phyloP scores from a whole-genome alignment of 148 eudicot species.

The Fagopyrum homotropicum region DNA sequence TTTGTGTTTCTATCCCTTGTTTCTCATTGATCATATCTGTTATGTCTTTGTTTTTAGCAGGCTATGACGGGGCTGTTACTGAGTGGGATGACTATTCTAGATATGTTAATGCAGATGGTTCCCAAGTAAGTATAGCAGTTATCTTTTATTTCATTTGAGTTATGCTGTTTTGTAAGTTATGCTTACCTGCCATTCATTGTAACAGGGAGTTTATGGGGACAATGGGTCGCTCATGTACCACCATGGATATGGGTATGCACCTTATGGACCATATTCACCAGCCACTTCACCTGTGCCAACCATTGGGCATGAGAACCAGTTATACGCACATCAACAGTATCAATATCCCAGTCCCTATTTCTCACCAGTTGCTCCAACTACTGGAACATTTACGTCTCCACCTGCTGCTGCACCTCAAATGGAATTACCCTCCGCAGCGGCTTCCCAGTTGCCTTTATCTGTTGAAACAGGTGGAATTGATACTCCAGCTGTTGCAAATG shows the following conservation, averaged over 20 bases:
- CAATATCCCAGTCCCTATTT: slow-evolving; percentile 55
- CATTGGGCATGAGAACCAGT: slow-evolving; percentile 49
- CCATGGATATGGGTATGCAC: slow-evolving; percentile 51
- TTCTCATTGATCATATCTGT: not conserved
- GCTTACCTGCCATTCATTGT: not conserved
- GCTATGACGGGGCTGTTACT: slow-evolving; percentile 41
- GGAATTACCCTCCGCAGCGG: slow-evolving; percentile 27
- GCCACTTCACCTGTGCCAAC: slow-evolving; percentile 53
- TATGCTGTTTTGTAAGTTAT: not conserved
- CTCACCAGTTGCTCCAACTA: slow-evolving; percentile 35
- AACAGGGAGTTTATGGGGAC: slow-evolving; percentile 56
- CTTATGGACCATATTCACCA: slow-evolving; percentile 58
- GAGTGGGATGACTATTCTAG: slow-evolving; percentile 47
- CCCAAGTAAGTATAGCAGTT: slow-evolving; percentile 27
- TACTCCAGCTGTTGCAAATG: slow-evolving; percentile 25
- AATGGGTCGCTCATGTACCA: slow-evolving; percentile 47
- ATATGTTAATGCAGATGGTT: slow-evolving; percentile 51
- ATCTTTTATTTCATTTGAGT: not conserved
- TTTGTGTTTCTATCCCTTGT: not conserved
- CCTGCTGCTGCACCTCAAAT: slow-evolving; percentile 32
- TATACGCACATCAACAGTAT: slow-evolving; percentile 51
- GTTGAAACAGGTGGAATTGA: slow-evolving; percentile 27
- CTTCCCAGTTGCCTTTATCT: slow-evolving; percentile 34
- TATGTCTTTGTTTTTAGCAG: slow-evolving; percentile 18
- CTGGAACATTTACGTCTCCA: slow-evolving; percentile 27